Evolutionary conservation across 805 yeast species (phyloP).

Genomic region (Wickerhamomyces xylosicus): DNA sequence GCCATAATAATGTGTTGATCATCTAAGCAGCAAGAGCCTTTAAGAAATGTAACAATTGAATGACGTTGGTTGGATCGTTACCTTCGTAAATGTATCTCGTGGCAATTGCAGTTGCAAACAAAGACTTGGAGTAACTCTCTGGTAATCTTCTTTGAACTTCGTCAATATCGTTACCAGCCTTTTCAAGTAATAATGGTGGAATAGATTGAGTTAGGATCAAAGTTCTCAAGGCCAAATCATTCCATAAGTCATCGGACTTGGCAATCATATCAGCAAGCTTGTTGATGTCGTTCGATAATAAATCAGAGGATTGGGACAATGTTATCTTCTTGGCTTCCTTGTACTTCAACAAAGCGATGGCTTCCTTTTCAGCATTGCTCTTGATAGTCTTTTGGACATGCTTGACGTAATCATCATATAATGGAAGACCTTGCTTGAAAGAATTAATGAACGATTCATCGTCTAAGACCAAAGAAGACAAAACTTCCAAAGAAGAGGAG

Average conservation of each 20-base stretch:
- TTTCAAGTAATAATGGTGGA: constrained; percentile 59
- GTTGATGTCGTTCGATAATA: constrained; percentile 73
- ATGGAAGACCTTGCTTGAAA: constrained; percentile 64
- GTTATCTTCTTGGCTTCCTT: constrained; percentile 52
- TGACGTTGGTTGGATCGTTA: constrained; percentile 18
- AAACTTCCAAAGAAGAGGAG: constrained; percentile 88
- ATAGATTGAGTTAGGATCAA: constrained; percentile 67
- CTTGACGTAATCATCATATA: constrained; percentile 75
- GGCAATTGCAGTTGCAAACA: constrained; percentile 35
- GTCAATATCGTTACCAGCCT: constrained; percentile 60
- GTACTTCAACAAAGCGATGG: constrained; percentile 77
- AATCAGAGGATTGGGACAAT: constrained; percentile 65
- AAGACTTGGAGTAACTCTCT: constrained; percentile 74
- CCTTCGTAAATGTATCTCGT: constrained; percentile 19
- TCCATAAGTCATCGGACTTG: constrained; percentile 75
- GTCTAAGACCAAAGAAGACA: constrained; percentile 86
- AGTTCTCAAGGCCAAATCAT: constrained; percentile 67
- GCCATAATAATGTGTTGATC: background rate
- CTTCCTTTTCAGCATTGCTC: constrained; percentile 74
- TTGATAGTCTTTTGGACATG: constrained; percentile 73
- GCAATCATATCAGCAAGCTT: constrained; percentile 80
- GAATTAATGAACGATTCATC: constrained; percentile 70
- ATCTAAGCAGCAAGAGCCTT: constrained; percentile 6
- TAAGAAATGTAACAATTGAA: constrained; percentile 20
- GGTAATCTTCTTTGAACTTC: constrained; percentile 72